These are phyloP conservation scores for Aspergillus sp. DNA, from an alignment of 2,329 filamentous ascomycete species.

Conservation along the genomic window DNA sequence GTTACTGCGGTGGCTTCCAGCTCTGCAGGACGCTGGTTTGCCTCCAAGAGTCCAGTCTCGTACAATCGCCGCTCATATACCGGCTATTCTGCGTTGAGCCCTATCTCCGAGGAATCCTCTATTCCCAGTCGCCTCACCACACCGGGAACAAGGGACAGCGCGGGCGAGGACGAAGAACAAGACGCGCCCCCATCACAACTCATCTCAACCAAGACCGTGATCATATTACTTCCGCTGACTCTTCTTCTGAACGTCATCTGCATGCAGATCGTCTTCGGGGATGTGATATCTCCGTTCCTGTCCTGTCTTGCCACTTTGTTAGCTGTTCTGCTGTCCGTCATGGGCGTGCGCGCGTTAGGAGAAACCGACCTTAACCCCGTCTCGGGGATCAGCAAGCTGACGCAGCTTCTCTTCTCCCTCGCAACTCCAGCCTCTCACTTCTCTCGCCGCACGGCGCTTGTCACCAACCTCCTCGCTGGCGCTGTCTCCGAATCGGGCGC, in stretches of 20 bases:
- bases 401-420: slow-evolving; percentile 90
- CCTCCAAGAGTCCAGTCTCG: slow-evolving; percentile 16
- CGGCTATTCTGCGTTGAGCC: slow-evolving; percentile 29
- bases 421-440: slow-evolving; percentile 77
- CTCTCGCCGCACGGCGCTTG: slow-evolving; percentile 75
- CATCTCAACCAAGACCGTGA: slow-evolving; percentile 68
- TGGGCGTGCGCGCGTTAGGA: slow-evolving; percentile 63
- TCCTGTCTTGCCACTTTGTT: slow-evolving; percentile 78
- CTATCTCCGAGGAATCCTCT: slow-evolving; percentile 21
- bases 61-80: slow-evolving; percentile 24
- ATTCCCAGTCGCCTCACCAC: slow-evolving; percentile 7
- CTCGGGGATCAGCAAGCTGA: slow-evolving; percentile 93
- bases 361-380: slow-evolving; percentile 96
- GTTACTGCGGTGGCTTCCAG: slow-evolving; percentile 28
- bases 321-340: slow-evolving; percentile 66
- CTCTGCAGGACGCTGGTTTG: slow-evolving; percentile 25
- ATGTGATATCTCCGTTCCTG: slow-evolving; percentile 73
- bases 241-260: slow-evolving; percentile 75
- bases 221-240: slow-evolving; percentile 72
- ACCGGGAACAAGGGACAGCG: neutral
- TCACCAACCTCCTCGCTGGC: slow-evolving; percentile 92
- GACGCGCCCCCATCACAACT: slow-evolving; percentile 84
- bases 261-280: slow-evolving; percentile 79
- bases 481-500: slow-evolving; percentile 83
- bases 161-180: slow-evolving; percentile 52